Percentiles rank a stretch among this genome's conserved stretches.
These are phyloP conservation scores for Hygrophoropsis aurantiaca DNA, from an alignment of 768 basidiomycete species.

Conservation along the genomic window DNA sequence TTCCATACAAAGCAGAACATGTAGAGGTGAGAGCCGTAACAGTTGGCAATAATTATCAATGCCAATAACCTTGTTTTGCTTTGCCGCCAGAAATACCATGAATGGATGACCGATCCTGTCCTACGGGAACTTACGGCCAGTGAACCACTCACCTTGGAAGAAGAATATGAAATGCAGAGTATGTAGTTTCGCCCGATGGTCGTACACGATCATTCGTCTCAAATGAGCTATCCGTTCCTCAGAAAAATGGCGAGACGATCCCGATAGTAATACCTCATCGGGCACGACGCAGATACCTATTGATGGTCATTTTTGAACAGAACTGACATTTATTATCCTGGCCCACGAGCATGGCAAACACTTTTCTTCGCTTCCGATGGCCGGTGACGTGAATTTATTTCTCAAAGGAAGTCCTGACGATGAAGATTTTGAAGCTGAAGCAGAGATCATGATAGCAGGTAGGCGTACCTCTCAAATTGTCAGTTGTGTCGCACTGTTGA, in stretches of 20 bases:
- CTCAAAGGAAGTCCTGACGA: conserved; percentile 53
- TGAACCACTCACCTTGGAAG: conserved; percentile 74
- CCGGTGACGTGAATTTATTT: conserved; percentile 94
- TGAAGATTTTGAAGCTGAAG: conserved; percentile 68
- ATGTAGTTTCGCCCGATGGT: conserved; percentile 15
- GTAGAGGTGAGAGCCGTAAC: conserved; percentile 33
- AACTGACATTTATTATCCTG: conserved; percentile 90
- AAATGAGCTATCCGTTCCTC: conserved; percentile 1
- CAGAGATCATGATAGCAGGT: conserved; percentile 94
- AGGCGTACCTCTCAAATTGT: conserved; percentile 9
- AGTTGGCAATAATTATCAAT: not conserved
- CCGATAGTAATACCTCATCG: conserved; percentile 57
- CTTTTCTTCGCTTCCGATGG: conserved; percentile 56
- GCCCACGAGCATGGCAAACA: conserved; percentile 37
- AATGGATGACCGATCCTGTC: conserved; percentile 82
- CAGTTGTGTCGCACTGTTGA: not conserved
- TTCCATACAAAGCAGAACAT: conserved; percentile 72
- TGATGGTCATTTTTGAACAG: conserved; percentile 28
- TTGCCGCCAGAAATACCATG: conserved; percentile 66
- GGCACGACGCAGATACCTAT: not conserved
- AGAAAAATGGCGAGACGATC: conserved; percentile 87
- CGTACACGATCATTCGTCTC: not conserved
- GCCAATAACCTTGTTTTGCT: not conserved
- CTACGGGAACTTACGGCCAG: conserved; percentile 80
- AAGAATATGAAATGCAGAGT: conserved; percentile 93